phyloP scores from a whole-genome alignment of 2,329 filamentous ascomycete genomes.

The Penicillium sp. region DNA sequence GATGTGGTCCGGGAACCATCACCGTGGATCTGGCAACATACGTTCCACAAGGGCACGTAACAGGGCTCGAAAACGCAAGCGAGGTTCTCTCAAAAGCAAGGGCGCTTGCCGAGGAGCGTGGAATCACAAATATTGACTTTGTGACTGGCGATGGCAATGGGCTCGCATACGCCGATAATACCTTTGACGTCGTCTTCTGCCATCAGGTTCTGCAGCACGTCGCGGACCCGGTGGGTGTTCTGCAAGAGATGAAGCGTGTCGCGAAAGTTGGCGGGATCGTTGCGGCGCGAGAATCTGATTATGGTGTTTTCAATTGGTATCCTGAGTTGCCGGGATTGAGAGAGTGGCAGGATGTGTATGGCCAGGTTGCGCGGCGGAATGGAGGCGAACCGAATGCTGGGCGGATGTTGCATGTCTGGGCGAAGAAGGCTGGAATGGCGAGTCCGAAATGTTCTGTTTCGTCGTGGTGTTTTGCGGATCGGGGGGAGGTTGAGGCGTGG shows the following conservation, averaged over 20 bases:
- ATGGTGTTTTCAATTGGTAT: constrained; percentile 26
- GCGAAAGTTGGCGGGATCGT: constrained; percentile 50
- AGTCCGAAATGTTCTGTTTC: constrained; percentile 21
- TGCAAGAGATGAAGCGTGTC: constrained; percentile 52
- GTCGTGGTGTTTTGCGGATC: constrained; percentile 27
- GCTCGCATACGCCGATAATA: constrained; percentile 42
- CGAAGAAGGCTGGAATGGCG: constrained; percentile 25
- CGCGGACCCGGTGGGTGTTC: constrained; percentile 44
- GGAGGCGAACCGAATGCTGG: constrained; percentile 29
- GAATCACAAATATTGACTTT: constrained; percentile 34
- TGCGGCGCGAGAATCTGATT: constrained; percentile 41
- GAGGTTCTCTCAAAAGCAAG: constrained; percentile 31
- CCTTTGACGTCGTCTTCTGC: constrained; percentile 56
- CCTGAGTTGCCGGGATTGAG: constrained; percentile 24
- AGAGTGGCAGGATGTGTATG: constrained; percentile 24
- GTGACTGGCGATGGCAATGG: constrained; percentile 38
- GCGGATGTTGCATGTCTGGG: constrained; percentile 27
- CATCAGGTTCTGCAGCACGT: constrained; percentile 57
- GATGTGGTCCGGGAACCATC: constrained; percentile 43
- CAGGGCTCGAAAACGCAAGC: constrained; percentile 31
- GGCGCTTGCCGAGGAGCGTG: constrained; percentile 24
- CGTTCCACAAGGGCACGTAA: constrained; percentile 37
- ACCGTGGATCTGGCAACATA: constrained; percentile 38
- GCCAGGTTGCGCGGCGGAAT: constrained; percentile 24
- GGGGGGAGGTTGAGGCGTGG: constrained; percentile 27